Base-by-base conservation (phyloP, 2,329 filamentous ascomycete species). In the Neofusicoccum cordaticola region DNA sequence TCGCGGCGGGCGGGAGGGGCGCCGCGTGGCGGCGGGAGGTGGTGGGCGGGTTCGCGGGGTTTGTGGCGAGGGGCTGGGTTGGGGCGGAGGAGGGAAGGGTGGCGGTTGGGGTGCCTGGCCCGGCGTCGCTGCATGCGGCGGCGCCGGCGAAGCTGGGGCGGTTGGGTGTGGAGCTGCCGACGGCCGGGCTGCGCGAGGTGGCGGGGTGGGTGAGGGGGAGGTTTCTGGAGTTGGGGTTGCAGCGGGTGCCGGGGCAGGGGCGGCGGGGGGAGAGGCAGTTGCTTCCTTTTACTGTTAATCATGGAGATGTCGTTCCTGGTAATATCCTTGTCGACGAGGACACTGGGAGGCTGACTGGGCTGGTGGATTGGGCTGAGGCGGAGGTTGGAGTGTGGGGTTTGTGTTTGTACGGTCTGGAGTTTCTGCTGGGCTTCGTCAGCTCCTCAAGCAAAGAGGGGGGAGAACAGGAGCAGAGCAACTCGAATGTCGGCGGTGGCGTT, bases 311-410 rank as follows among this genome's bases (percentile, higher is more conserved):
- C 4, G 75, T 86, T 0, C 78, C 85, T 0, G 79, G 79, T 2
- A 89, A 89, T 66, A 80, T 89, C 48, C 79, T 88, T 70, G 78
- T 87, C 0, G 75, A 81, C 61, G 69, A 75, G 0, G 63, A 73
- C 1, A 79, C 78, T 0, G 84, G 83, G 62, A 63, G 68, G 2
- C 70, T 89, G 7, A 77, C 70, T 0, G 88, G 86, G 1, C 65
- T 89, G 0, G 78, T 90, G 0, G 88, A 90, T 70, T 90, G 87
- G 87, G 85, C 85, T 0, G 87, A 90, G 70, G 85, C 83, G 0
- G 86, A 89, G 70, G 81, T 71, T 88, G 8, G 86, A 86, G 0
- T 86, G 88, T 68, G 87, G 87, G 0, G 78, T 84, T 2, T 83
- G 82, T 31, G 31, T 39, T 72, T 88, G 48, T 89, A 88, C 68